phyloP scores from a whole-genome alignment of 441 rosid genomes.

The Croton laevigatus region DNA sequence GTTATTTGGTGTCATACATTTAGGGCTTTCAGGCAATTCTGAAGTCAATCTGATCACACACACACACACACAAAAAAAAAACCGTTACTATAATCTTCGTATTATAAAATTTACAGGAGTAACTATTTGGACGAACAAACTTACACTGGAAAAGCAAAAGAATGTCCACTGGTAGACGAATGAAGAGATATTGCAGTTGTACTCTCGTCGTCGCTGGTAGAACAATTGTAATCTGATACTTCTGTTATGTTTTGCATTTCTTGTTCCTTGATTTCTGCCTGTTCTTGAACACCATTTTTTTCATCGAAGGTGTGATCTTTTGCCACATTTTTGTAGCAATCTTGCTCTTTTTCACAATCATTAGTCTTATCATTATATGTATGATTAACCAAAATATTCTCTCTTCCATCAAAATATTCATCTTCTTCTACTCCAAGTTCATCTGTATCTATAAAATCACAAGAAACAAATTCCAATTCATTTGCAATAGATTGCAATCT shows the following conservation, averaged over 20 bases:
- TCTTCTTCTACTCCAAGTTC: background rate
- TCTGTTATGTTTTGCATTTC: background rate
- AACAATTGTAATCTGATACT: background rate
- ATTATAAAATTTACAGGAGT: background rate
- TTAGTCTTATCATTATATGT: background rate
- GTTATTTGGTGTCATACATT: conserved; percentile 28
- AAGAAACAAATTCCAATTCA: background rate
- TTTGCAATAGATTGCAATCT: background rate
- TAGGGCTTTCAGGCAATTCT: conserved; percentile 44
- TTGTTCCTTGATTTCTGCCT: background rate
- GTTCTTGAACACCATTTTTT: background rate
- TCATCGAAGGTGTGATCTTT: too few species aligned
- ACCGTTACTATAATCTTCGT: background rate
- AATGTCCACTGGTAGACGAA: conserved; percentile 8
- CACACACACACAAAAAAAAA: background rate
- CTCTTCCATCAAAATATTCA: conserved; percentile 3
- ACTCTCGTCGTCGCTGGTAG: background rate
- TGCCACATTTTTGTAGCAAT: background rate
- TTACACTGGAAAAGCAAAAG: conserved; percentile 20
- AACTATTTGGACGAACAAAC: too few species aligned
- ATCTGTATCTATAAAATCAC: background rate
- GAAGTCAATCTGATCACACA: conserved; percentile 32
- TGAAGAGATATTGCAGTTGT: background rate
- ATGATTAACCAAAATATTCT: background rate
- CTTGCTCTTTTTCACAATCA: background rate